phyloP scores from a whole-genome alignment of 306 rosid species.

The Lablab purpureus region DNA sequence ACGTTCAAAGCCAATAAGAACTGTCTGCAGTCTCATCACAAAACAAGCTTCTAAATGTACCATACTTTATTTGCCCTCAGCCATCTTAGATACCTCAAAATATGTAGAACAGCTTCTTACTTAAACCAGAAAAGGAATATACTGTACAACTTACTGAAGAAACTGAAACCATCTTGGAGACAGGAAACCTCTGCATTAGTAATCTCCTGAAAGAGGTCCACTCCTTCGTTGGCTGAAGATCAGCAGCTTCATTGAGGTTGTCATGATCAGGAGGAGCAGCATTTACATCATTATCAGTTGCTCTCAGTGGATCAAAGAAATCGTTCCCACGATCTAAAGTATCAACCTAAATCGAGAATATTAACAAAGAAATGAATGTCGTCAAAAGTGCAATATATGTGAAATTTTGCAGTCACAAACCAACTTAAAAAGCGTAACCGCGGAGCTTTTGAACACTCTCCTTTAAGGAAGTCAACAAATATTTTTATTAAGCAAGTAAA shows the following conservation, averaged over 20 bases:
- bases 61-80: slow-evolving; percentile 20
- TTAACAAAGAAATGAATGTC: slow-evolving; percentile 32
- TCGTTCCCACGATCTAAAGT: slow-evolving; percentile 54
- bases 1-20: slow-evolving; percentile 36
- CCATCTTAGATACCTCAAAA: slow-evolving; percentile 33
- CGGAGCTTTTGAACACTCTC: background rate
- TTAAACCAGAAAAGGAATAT: background rate
- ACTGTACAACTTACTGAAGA: slow-evolving; percentile 68
- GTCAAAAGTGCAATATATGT: slow-evolving; percentile 11
- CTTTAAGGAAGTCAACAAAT: slow-evolving; percentile 1
- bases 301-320: slow-evolving; percentile 87
- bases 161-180: slow-evolving; percentile 76
- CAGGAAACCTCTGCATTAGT: slow-evolving; percentile 85
- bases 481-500: slow-evolving; percentile 6
- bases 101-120: slow-evolving; percentile 31
- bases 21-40: slow-evolving; percentile 18
- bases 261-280: slow-evolving; percentile 42
- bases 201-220: slow-evolving; percentile 87
- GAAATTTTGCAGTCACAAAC: background rate
- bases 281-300: slow-evolving; percentile 49
- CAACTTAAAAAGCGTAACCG: slow-evolving; percentile 20
- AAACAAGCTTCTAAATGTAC: slow-evolving; percentile 37
- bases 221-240: slow-evolving; percentile 62
- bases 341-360: slow-evolving; percentile 55
- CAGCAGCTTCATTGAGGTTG: slow-evolving; percentile 46